phyloP scores from a whole-genome alignment of 495 filamentous ascomycete species.

The Aspergillus sparsus region DNA sequence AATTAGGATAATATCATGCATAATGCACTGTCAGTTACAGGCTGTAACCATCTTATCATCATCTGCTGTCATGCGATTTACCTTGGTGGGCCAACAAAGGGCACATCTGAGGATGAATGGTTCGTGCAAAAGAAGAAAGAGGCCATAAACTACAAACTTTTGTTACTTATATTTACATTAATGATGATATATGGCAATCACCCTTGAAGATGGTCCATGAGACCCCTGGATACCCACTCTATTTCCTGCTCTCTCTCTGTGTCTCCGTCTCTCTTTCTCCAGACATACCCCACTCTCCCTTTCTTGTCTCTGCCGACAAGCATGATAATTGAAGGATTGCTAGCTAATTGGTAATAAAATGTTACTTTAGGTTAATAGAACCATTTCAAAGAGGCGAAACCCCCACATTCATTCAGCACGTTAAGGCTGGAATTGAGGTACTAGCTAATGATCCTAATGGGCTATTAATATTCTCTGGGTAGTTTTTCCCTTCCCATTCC shows the following conservation, averaged over 20 bases:
- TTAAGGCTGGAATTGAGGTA: constrained; percentile 58
- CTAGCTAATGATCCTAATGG: constrained; percentile 40
- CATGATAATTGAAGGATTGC: no score
- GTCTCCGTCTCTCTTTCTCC: neutral
- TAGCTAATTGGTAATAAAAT: no score
- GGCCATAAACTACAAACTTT: no score
- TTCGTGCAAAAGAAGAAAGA: constrained; percentile 27
- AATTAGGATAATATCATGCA: constrained; percentile 6
- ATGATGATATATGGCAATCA: no score
- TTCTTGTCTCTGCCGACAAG: no score
- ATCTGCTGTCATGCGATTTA: constrained; percentile 86
- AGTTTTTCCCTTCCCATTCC: constrained; percentile 21
- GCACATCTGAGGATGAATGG: constrained; percentile 67
- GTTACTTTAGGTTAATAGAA: constrained; percentile 53
- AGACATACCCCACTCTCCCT: neutral
- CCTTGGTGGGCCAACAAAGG: constrained; percentile 60
- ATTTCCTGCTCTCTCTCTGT: no score
- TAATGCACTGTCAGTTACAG: no score
- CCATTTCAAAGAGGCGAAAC: constrained; percentile 72
- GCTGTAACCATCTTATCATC: constrained; percentile 57
- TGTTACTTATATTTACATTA: no score
- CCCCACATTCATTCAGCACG: constrained; percentile 70
- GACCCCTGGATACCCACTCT: no score
- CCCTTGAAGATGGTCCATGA: no score
- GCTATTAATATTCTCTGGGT: constrained; percentile 73